phyloP scores from a whole-genome alignment of 768 basidiomycete genomes.

The Sarcodon aspratus region DNA sequence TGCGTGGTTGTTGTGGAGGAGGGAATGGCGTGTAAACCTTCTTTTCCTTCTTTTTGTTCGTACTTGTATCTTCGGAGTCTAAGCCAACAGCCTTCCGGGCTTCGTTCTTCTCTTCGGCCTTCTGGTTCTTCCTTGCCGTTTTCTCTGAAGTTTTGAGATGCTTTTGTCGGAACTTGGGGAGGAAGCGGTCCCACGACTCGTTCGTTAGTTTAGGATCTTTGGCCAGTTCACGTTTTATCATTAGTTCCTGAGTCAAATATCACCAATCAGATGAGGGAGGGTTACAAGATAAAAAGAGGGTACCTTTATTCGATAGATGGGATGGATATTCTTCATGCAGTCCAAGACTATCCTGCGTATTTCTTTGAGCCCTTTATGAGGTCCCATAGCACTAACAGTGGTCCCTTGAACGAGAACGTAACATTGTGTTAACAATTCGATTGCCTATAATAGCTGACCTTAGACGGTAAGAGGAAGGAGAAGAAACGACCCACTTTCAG shows the following conservation, averaged over 20 bases:
- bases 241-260: conserved; percentile 60
- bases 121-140: conserved; percentile 83
- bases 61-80: conserved; percentile 21
- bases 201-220: conserved; percentile 94
- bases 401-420: conserved; percentile 98
- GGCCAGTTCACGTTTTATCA: conserved; percentile 95
- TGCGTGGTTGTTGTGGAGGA: conserved; percentile 85
- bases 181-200: conserved; percentile 95
- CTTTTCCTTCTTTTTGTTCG: conserved; percentile 53
- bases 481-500: conserved; percentile 60
- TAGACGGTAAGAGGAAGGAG: not conserved
- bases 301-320: conserved; percentile 97
- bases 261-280: not conserved
- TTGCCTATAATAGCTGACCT: conserved; percentile 49
- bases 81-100: conserved; percentile 60
- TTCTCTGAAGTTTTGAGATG: conserved; percentile 93
- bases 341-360: conserved; percentile 94
- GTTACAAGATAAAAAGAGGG: not conserved
- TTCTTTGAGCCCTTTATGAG: conserved; percentile 91
- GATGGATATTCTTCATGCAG: conserved; percentile 99
- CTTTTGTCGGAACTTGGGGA: conserved; percentile 89
- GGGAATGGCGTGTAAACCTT: conserved; percentile 99
- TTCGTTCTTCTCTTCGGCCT: conserved; percentile 43
- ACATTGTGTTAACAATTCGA: conserved; percentile 91
- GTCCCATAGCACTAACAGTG: conserved; percentile 97